Evolutionary conservation across 148 eudicot species (phyloP), one percentile per base, ranked within the genome.

Genomic region (Spergularia bocconei): DNA sequence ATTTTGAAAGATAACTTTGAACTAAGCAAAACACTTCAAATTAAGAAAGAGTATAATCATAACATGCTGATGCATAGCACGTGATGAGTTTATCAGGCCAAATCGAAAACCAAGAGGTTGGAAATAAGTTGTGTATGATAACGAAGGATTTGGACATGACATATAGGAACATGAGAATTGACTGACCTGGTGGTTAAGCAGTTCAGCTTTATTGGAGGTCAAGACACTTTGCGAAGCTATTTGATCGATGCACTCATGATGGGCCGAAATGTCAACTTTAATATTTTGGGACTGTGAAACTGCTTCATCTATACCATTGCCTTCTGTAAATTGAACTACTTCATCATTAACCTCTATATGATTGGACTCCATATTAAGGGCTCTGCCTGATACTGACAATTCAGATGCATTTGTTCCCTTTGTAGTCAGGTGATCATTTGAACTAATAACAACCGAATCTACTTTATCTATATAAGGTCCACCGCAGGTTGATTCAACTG

Each of bases 171-270:
- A 20, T 29, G 17, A 73, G 51, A 17, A 67, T 61, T 80, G 41
- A 69, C 86, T 75, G 52, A 86, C 91, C 87, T 84, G 66, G 53
- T 16, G 44, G 75, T 17, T 82, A 81, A 55, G 50, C 25, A 53
- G 79, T 50, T 81, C 82, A 44, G 41, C 33, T 29, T 77, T 74
- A 74, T 59, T 74, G 50, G 59, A 54, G 67, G 60, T 23, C 14
- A 47, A 19, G 13, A 56, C 75, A 51, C 21, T 58, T 10, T 48
- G 74, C 10, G 63, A 63, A 61, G 76, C 72, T 17, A 74, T 19
- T 52, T 48, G 74, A 19, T 75, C 77, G 38, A 44, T 17, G 62
- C 47, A 56, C 70, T 23, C 78, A 68, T 71, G 78, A 36, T 55
- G 47, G 15, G 56, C 38, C 38, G 20, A 20, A 72, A 23, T 36